These are phyloP conservation scores for Fusarium continuum DNA, from an alignment of 2,329 filamentous ascomycete species.

Conservation along the genomic window DNA sequence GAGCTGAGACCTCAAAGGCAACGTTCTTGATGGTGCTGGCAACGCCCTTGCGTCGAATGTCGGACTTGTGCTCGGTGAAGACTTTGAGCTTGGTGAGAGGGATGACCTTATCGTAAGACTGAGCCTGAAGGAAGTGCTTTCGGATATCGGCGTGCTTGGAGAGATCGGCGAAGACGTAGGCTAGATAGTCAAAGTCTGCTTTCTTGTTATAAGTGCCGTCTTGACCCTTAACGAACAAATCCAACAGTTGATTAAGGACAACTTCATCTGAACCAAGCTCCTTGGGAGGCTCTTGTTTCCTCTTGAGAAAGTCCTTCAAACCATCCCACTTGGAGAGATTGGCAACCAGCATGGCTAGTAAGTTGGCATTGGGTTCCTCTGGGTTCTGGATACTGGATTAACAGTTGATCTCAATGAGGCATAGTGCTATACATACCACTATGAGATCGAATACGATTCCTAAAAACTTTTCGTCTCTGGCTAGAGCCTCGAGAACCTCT, in stretches of 20 bases:
- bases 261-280: conserved; percentile 76
- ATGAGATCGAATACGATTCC: conserved; percentile 77
- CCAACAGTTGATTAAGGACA: conserved; percentile 89
- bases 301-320: conserved; percentile 72
- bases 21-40: conserved; percentile 95
- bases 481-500: conserved; percentile 77
- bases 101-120: conserved; percentile 83
- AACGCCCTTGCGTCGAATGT: conserved; percentile 90
- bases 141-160: conserved; percentile 81
- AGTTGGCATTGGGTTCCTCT: conserved; percentile 83
- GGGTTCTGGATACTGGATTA: conserved; percentile 61
- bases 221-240: conserved; percentile 94
- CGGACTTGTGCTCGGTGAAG: conserved; percentile 89
- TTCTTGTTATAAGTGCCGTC: conserved; percentile 83
- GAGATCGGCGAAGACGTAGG: conserved; percentile 93
- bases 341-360: conserved; percentile 89
- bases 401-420: background rate
- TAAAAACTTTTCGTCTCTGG: conserved; percentile 82
- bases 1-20: conserved; percentile 80
- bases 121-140: conserved; percentile 76
- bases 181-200: conserved; percentile 90
- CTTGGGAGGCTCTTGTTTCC: conserved; percentile 74
- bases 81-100: conserved; percentile 92
- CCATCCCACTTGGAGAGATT: conserved; percentile 86
- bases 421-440: conserved; percentile 64